Base-by-base conservation (phyloP, 1,284 basidiomycete species). In the Cryptococcus depauperatus region DNA sequence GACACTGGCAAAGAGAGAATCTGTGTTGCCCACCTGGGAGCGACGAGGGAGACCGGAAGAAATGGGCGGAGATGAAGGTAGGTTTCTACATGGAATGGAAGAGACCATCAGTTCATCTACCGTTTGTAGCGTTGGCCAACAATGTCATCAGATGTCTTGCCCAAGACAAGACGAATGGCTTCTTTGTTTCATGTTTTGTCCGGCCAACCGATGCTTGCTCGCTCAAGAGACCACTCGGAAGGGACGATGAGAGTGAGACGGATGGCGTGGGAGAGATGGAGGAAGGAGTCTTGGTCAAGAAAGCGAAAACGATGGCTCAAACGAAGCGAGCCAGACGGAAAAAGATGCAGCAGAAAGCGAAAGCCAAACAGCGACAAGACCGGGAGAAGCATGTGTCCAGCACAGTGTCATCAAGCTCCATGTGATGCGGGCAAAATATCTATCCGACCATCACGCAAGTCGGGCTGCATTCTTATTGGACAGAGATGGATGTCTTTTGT, bases 151-250 rank as follows among this genome's bases (percentile, higher is more conserved):
- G 91, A n/a, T 95, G 89, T 68, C 76, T 78, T 21, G 86, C 90
- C 29, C 84, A 85, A 50, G 89, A 95, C 61, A 79, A 77, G 33
- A 95, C 90, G 14, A 95, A 95, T 62, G 91, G 91, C 0, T 96
- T 95, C 73, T 95, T 95, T 57, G 89, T 96, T 18, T 81, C 86
- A 22, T 86, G 88, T 66, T 89, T 93, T 61, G 72, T 60, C 10
- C 41, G 54, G 21, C 16, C 26, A 13, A 35, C 35, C 10, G 44
- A 29, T 16, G 27, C 41, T 35, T 16, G 8, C 37, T 11, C 16
- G 14, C 23, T 16, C 25, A 44, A 29, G 44, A 41, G n/a, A 35
- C 30, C 4, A 16, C 39, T 35, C 5, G 8, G 14, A 40, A 26
- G 14, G 21, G 38, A 40, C 6, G 26, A n/a, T 4, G 38, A 29